phyloP scores from a whole-genome alignment of 1,284 basidiomycete genomes.

The Cutaneotrichosporon cavernicola region DNA sequence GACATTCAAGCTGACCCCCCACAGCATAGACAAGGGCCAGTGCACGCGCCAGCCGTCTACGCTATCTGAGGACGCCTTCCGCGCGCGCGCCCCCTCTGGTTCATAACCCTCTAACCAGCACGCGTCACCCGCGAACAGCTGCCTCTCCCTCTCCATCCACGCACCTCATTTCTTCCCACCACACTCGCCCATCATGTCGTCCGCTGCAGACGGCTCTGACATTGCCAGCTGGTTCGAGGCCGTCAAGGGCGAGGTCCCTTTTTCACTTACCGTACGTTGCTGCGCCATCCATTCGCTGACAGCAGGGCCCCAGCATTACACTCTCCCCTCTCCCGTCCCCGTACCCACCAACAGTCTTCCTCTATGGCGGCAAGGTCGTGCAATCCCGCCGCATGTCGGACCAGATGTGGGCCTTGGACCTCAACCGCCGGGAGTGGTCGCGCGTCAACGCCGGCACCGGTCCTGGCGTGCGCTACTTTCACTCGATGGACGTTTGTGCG shows the following conservation, averaged over 20 bases:
- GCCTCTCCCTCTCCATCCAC: not conserved
- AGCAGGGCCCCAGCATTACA: conserved; percentile 46
- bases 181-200: conserved; percentile 5
- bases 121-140: not conserved
- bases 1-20: not conserved
- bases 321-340: conserved; percentile 42
- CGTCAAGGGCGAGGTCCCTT: conserved; percentile 80
- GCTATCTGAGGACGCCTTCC: not conserved
- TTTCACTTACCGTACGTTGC: conserved; percentile 72
- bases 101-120: not conserved
- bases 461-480: conserved; percentile 80
- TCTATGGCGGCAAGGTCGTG: conserved; percentile 79
- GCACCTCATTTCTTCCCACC: not conserved
- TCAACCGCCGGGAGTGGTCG: conserved; percentile 74
- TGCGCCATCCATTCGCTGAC: conserved; percentile 12
- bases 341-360: conserved; percentile 43
- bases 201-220: conserved; percentile 48
- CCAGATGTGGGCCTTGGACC: conserved; percentile 82
- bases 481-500: conserved; percentile 82
- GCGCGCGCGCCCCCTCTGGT: not conserved
- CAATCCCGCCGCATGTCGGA: conserved; percentile 80
- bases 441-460: conserved; percentile 59
- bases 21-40: not conserved
- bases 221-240: conserved; percentile 79
- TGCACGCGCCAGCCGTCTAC: not conserved